Percentiles rank a stretch among this genome's conserved stretches.
Evolutionary conservation across 345 rosid species (phyloP).

Genomic region (Microthlaspi erraticum): DNA sequence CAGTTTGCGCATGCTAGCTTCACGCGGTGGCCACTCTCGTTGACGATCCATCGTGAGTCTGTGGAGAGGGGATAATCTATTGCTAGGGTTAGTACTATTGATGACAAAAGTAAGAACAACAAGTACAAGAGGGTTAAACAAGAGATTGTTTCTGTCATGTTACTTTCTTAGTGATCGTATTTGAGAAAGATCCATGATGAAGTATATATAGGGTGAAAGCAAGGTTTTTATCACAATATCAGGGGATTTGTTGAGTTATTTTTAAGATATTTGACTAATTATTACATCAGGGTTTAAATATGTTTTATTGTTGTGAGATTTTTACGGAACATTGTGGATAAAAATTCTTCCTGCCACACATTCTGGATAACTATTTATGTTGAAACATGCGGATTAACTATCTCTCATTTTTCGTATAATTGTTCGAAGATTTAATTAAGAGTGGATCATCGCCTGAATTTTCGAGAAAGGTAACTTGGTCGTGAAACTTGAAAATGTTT

Average conservation of each 20-base stretch:
- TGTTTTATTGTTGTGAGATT: background rate
- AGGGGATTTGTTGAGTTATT: slow-evolving; percentile 25
- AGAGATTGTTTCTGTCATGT: slow-evolving; percentile 30
- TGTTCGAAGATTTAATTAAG: slow-evolving; percentile 8
- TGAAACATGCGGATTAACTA: slow-evolving; percentile 18
- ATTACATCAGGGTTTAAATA: slow-evolving; percentile 16
- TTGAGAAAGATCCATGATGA: background rate
- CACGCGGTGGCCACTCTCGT: slow-evolving; percentile 55
- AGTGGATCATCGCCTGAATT: slow-evolving; percentile 20
- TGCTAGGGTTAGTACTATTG: background rate
- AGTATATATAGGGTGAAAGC: slow-evolving; percentile 5
- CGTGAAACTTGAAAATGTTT: background rate
- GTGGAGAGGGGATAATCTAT: slow-evolving; percentile 55
- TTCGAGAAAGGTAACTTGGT: slow-evolving; percentile 13
- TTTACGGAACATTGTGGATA: slow-evolving; percentile 35
- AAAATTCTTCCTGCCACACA: slow-evolving; percentile 12
- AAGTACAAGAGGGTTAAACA: background rate
- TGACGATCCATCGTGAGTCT: slow-evolving; percentile 61
- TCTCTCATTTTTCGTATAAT: background rate
- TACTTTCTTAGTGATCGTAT: slow-evolving; percentile 13
- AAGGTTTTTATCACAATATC: slow-evolving; percentile 10
- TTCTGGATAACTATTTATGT: slow-evolving; percentile 22
- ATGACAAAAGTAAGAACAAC: slow-evolving; percentile 27
- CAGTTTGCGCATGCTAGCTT: slow-evolving; percentile 76
- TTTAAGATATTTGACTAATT: slow-evolving; percentile 18